phyloP scores from a whole-genome alignment of 2,329 filamentous ascomycete genomes.

The Hirsutella rhossiliensis region DNA sequence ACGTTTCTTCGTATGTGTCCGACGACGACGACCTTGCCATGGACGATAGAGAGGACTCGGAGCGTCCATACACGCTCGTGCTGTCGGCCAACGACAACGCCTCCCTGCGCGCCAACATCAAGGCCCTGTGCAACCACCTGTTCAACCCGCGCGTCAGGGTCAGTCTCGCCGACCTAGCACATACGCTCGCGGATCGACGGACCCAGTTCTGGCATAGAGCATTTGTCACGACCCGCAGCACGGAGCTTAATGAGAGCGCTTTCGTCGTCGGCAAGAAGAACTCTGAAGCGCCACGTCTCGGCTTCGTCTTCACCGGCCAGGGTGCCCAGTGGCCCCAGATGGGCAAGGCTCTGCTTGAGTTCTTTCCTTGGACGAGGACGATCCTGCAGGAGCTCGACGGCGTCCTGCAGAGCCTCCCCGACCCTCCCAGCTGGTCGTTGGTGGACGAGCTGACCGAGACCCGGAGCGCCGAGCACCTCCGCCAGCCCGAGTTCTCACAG shows the following conservation, averaged over 20 bases:
- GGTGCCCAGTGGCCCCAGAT: constrained; percentile 32
- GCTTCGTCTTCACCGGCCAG: constrained; percentile 27
- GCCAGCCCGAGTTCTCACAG: constrained; percentile 31
- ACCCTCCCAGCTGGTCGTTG: constrained; percentile 15
- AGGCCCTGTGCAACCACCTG: background rate
- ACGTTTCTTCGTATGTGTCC: background rate
- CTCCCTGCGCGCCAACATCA: background rate
- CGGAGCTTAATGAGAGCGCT: background rate
- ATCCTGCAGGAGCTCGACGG: background rate
- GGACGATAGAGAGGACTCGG: background rate
- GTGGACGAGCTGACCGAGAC: background rate
- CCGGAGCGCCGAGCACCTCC: constrained; percentile 13
- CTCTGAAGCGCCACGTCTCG: constrained; percentile 13
- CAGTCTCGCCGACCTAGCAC: background rate
- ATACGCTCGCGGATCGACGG: background rate
- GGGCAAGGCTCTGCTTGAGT: constrained; percentile 18
- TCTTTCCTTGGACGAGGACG: constrained; percentile 3
- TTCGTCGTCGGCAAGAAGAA: constrained; percentile 13
- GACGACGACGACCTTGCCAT: background rate
- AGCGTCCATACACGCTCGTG: background rate
- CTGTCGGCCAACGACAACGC: background rate
- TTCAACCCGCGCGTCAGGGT: background rate
- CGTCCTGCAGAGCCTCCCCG: constrained; percentile 1
- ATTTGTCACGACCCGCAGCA: background rate
- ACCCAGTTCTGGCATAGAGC: background rate